Conservation (phyloP, 345 rosid species). For the Chamaenerion angustifolium region DNA sequence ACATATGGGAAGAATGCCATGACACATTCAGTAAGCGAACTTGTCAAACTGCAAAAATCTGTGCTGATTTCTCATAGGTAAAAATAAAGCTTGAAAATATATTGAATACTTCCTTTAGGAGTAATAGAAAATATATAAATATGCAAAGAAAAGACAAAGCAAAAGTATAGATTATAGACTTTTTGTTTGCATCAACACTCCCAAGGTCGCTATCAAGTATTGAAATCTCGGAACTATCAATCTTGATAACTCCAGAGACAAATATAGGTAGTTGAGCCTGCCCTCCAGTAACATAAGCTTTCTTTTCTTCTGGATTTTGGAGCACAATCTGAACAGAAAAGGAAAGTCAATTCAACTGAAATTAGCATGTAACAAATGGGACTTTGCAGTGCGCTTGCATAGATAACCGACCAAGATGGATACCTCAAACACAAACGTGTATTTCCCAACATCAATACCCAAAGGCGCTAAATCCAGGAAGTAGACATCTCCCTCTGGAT, state of each 20-base stretch:
- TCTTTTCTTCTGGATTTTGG: constrained; percentile 46
- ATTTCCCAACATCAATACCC: constrained; percentile 66
- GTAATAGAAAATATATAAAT: no score
- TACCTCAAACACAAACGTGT: constrained; percentile 82
- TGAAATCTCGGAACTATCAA: constrained; percentile 60
- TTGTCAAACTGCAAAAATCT: not conserved
- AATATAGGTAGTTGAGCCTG: constrained; percentile 44
- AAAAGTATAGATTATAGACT: constrained; percentile 24
- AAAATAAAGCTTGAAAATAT: no score
- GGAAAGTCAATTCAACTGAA: constrained; percentile 1
- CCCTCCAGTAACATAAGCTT: constrained; percentile 46
- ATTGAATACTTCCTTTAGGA: no score
- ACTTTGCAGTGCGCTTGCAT: no score
- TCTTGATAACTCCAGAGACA: constrained; percentile 45
- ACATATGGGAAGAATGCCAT: not conserved
- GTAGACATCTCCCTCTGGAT: constrained; percentile 29
- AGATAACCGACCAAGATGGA: not conserved
- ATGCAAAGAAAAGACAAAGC: not conserved
- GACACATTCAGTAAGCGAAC: constrained; percentile 2
- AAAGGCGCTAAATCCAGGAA: constrained; percentile 42
- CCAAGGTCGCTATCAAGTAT: constrained; percentile 84
- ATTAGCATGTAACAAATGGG: not conserved
- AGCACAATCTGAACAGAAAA: constrained; percentile 34
- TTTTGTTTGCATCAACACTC: constrained; percentile 55
- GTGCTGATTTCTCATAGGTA: not conserved